A percentile compares a stretch with the other conserved stretches of the same genome.
Conservation (phyloP, 2,329 filamentous ascomycete genomes). For the Cladophialophora exuberans region DNA sequence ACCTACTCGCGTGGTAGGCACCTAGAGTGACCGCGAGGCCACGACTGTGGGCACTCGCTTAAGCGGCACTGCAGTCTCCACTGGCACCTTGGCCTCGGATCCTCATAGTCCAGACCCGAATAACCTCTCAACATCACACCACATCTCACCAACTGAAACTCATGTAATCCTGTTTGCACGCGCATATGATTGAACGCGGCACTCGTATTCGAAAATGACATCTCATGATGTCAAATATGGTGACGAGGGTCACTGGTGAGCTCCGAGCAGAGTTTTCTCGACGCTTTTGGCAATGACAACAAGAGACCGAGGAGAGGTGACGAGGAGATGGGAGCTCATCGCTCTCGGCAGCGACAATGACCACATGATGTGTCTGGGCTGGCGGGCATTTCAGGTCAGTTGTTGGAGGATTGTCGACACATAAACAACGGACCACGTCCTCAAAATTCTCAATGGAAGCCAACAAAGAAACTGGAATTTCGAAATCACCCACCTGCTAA, state of each 20-base stretch:
- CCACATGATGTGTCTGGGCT: slow-evolving; percentile 5
- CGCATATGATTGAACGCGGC: background rate
- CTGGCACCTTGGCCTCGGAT: background rate
- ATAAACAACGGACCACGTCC: slow-evolving; percentile 2
- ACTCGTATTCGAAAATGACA: background rate
- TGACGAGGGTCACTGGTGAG: slow-evolving; percentile 10
- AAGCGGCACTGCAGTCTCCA: no score
- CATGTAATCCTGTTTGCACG: background rate
- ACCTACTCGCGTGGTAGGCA: no score
- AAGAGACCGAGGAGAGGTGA: no score
- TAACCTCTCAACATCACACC: slow-evolving; percentile 9
- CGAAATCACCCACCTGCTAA: background rate
- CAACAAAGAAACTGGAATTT: background rate
- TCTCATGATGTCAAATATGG: slow-evolving; percentile 12
- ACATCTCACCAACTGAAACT: background rate
- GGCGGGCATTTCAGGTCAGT: background rate
- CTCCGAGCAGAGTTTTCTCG: slow-evolving; percentile 9
- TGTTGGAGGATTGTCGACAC: background rate
- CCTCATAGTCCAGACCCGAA: background rate
- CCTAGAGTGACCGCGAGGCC: no score
- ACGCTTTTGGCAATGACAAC: slow-evolving; percentile 8
- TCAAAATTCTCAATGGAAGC: background rate
- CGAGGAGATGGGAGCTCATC: no score
- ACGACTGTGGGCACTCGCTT: no score
- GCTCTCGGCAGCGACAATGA: no score